phyloP scores from a whole-genome alignment of 441 rosid species.

The Breynia disticha region DNA sequence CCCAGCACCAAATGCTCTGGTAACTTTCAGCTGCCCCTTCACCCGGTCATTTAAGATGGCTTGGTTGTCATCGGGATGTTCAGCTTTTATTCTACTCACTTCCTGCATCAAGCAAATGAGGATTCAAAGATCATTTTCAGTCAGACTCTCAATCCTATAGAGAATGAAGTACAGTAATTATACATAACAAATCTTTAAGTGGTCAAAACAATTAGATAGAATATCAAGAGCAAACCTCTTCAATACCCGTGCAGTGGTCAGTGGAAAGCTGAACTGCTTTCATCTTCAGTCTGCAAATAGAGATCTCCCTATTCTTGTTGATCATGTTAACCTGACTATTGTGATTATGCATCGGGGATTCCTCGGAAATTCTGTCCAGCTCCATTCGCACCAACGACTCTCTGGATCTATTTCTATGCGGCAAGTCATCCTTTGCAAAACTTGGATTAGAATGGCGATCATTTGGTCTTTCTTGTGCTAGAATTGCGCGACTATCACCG shows the following conservation, averaged over 20 bases:
- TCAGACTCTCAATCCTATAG: not conserved
- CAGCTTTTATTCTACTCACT: slow-evolving; percentile 62
- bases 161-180: too few relatives aligned
- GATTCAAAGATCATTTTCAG: slow-evolving; percentile 9
- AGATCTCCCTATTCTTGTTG: slow-evolving; percentile 82
- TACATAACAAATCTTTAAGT: not conserved
- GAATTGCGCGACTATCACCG: slow-evolving; percentile 83
- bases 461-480: slow-evolving; percentile 79
- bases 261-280: slow-evolving; percentile 92
- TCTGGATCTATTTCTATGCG: slow-evolving; percentile 66
- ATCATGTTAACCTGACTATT: slow-evolving; percentile 56
- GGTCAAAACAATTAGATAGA: slow-evolving; percentile 6
- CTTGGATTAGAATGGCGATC: slow-evolving; percentile 65
- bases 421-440: slow-evolving; percentile 50
- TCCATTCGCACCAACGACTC: slow-evolving; percentile 82
- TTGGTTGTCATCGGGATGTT: slow-evolving; percentile 78
- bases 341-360: slow-evolving; percentile 83
- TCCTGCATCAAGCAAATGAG: slow-evolving; percentile 43
- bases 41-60: slow-evolving; percentile 78
- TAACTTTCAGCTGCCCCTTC: slow-evolving; percentile 86
- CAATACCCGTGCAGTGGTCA: slow-evolving; percentile 82
- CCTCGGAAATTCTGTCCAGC: slow-evolving; percentile 92
- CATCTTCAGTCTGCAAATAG: slow-evolving; percentile 80
- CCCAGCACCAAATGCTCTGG: slow-evolving; percentile 91
- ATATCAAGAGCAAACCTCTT: slow-evolving; percentile 48